These are phyloP conservation scores for Diaporthe ilicicola DNA, from an alignment of 2,329 filamentous ascomycete genomes.

Conservation along the genomic window DNA sequence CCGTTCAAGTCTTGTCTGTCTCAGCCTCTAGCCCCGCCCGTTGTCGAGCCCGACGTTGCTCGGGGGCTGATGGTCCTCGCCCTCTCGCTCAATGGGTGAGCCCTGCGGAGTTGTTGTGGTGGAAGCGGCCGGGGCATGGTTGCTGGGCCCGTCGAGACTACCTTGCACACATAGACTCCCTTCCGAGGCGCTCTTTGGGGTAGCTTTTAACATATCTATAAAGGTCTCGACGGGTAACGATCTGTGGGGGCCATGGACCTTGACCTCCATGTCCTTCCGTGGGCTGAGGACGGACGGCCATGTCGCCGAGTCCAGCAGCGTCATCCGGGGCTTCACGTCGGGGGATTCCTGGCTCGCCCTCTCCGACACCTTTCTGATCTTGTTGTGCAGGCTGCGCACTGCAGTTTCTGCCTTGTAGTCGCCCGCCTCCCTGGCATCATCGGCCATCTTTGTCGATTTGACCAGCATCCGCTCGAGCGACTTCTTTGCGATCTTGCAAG, in stretches of 20 bases:
- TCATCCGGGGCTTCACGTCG: not conserved
- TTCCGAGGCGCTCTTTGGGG: not conserved
- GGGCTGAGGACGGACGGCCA: slow-evolving; percentile 2
- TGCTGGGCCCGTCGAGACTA: too few relatives aligned
- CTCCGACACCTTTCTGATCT: slow-evolving; percentile 2
- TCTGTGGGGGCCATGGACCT: not conserved
- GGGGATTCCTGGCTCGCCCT: not conserved
- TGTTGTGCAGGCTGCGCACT: not conserved
- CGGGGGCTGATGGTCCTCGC: not conserved
- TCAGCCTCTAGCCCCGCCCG: too few relatives aligned
- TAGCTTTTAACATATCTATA: not conserved
- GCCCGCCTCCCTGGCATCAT: not conserved
- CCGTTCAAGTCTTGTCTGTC: not conserved
- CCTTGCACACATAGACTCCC: too few relatives aligned
- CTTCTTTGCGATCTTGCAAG: not conserved
- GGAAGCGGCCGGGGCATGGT: too few relatives aligned
- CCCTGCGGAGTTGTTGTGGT: too few relatives aligned
- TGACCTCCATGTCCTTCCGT: not conserved
- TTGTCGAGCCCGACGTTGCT: not conserved
- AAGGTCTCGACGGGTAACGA: not conserved
- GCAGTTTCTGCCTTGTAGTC: not conserved
- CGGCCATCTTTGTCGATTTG: not conserved
- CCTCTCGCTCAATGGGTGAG: not conserved
- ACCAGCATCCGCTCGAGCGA: not conserved
- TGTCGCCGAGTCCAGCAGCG: slow-evolving; percentile 11